A percentile compares a stretch with the other conserved stretches of the same genome.
These are phyloP conservation scores for Pisolithus thermaeus DNA, from an alignment of 1,284 basidiomycete species.

Conservation along the genomic window DNA sequence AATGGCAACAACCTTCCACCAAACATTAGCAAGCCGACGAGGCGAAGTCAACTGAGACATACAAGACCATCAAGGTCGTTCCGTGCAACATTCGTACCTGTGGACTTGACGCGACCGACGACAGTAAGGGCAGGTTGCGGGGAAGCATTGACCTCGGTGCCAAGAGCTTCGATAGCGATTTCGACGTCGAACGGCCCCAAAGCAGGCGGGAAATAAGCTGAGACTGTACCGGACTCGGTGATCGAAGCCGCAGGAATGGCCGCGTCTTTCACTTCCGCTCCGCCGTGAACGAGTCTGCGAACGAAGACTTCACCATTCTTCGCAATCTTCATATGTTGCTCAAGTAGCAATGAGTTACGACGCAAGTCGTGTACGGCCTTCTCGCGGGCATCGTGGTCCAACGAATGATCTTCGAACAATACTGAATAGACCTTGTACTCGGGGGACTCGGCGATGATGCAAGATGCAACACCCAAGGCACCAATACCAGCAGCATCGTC, in stretches of 20 bases:
- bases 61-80: neutral
- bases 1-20: constrained; percentile 6
- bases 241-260: constrained; percentile 13
- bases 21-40: neutral
- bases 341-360: constrained; percentile 20
- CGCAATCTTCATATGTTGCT: constrained; percentile 25
- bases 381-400: constrained; percentile 20
- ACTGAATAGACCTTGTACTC: constrained; percentile 24
- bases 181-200: constrained; percentile 3
- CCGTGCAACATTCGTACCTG: neutral
- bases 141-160: neutral
- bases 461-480: constrained; percentile 25
- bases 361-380: constrained; percentile 21
- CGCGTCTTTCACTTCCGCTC: constrained; percentile 9
- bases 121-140: neutral
- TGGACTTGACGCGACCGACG: constrained; percentile 3
- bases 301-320: constrained; percentile 19
- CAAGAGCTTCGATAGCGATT: constrained; percentile 2
- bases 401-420: constrained; percentile 25
- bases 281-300: constrained; percentile 19
- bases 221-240: neutral
- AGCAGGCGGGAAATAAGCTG: constrained; percentile 4
- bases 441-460: constrained; percentile 24
- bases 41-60: neutral
- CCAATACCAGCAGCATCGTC: constrained; percentile 26